Conservation (phyloP, 176 grass and related monocot species). For the Aegilops bicornis region DNA sequence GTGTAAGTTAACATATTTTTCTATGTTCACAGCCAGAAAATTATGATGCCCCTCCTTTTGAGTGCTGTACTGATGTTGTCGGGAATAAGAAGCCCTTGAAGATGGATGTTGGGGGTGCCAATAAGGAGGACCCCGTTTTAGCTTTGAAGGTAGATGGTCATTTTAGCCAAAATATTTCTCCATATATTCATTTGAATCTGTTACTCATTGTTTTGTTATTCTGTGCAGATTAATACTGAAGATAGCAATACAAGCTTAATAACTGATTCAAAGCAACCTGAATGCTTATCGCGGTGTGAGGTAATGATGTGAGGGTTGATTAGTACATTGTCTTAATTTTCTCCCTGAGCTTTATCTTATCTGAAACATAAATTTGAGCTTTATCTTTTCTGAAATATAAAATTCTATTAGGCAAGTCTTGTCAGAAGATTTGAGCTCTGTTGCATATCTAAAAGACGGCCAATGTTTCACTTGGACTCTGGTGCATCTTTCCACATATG, state of each 20-base stretch:
- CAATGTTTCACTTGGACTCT: neutral
- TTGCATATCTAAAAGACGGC: neutral
- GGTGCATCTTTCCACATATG: neutral
- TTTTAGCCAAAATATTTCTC: neutral
- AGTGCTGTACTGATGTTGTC: conserved; percentile 66
- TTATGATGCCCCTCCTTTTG: conserved; percentile 88
- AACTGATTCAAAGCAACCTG: conserved; percentile 45
- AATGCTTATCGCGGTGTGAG: conserved; percentile 76
- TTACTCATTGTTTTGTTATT: conserved; percentile 12
- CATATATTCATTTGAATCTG: conserved; percentile 22
- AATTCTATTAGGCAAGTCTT: neutral
- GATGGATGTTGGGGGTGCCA: conserved; percentile 83
- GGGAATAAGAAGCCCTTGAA: conserved; percentile 77
- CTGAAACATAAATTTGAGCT: neutral
- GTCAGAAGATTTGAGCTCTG: neutral
- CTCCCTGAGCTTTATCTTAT: neutral
- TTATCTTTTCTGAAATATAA: too few relatives aligned
- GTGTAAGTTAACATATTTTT: conserved; percentile 11
- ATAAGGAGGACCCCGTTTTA: conserved; percentile 81
- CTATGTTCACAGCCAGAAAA: conserved; percentile 59
- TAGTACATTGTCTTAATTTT: neutral
- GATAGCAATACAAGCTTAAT: conserved; percentile 65
- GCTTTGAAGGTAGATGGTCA: conserved; percentile 56
- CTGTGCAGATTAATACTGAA: conserved; percentile 81
- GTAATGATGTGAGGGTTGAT: conserved; percentile 27